Evolutionary conservation across 106 monocot genomes (phyloP), one percentile per base, ranked within the genome.

Genomic region (Dactylorhiza incarnata): DNA sequence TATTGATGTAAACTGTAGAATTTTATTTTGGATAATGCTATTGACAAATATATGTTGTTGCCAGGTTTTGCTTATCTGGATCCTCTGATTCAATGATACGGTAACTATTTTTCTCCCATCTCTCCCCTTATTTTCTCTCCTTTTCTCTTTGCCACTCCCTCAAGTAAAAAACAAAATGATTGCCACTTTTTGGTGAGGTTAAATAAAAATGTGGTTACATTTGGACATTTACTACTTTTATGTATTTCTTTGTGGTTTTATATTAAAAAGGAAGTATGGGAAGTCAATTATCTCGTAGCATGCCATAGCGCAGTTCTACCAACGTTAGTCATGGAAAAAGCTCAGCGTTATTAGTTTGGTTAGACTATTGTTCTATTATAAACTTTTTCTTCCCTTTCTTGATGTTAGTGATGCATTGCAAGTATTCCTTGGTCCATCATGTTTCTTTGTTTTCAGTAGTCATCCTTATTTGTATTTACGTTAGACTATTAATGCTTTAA

Each of bases 51-150:
- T 72, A 5, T 16, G 20, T 45, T 72, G 69, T 24, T 79, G 87
- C 65, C 91, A 93, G 93, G 86, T 89, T 72, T 79, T 97, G 96
- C 82, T 77, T 97, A 67, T 97, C 96, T 59, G 96, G 96, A 19
- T 97, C 96, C 44, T 97, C 96, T 26, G 96, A 97, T 84, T 97
- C 96, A 37, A 91, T 97, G 96, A 97, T 97, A 70, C 87, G 96
- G 96, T 97, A 89, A 71, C 44, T 12, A 49, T 47, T 74, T 23
- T 73, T 7, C n/a, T 47, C 25, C 49, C 25, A 26, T 16, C 26
- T 73, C 15, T 49, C 58, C 24, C 20, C 47, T 17, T 59, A 19
- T 0, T 5, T 14, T 14, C 9, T 3, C 45, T 46, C 16, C 20
- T 22, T 29, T 22, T 75, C 45, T 61, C 45, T 44, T 61, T 61